Percentiles rank a stretch among this genome's conserved stretches.
Conservation (phyloP, 176 grass and related monocot genomes). For the Eragrostis nindensis region DNA sequence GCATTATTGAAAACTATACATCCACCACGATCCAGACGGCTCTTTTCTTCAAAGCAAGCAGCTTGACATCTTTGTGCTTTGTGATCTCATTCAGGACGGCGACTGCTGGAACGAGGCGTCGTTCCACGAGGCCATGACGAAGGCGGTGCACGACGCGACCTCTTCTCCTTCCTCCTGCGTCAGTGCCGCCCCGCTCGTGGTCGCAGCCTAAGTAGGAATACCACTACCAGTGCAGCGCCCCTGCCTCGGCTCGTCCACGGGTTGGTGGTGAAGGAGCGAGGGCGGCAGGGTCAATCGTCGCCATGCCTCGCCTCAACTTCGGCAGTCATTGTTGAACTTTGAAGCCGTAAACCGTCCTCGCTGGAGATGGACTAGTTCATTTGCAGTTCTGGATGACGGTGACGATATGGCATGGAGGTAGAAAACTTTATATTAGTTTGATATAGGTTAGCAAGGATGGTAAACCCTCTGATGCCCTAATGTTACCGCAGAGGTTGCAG, state of each 20-base stretch:
- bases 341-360: neutral
- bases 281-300: neutral
- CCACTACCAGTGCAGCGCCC: neutral
- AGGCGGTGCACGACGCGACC: slow-evolving; percentile 59
- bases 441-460: neutral
- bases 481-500: neutral
- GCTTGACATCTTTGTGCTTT: neutral
- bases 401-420: neutral
- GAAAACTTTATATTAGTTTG: neutral
- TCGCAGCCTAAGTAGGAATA: slow-evolving; percentile 16
- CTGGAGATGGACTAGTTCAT: neutral
- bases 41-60: neutral
- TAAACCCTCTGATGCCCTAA: neutral
- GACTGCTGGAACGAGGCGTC: slow-evolving; percentile 74
- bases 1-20: neutral
- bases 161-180: neutral
- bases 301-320: neutral
- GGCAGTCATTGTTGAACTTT: neutral
- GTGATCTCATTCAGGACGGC: slow-evolving; percentile 47
- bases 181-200: slow-evolving; percentile 25
- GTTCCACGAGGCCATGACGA: slow-evolving; percentile 68
- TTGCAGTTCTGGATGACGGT: neutral
- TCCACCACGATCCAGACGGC: neutral
- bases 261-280: neutral
- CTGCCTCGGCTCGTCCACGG: neutral